Percentiles rank a stretch among this genome's conserved stretches.
phyloP scores from a whole-genome alignment of 768 basidiomycete species.

The Pulveroboletus sp. region DNA sequence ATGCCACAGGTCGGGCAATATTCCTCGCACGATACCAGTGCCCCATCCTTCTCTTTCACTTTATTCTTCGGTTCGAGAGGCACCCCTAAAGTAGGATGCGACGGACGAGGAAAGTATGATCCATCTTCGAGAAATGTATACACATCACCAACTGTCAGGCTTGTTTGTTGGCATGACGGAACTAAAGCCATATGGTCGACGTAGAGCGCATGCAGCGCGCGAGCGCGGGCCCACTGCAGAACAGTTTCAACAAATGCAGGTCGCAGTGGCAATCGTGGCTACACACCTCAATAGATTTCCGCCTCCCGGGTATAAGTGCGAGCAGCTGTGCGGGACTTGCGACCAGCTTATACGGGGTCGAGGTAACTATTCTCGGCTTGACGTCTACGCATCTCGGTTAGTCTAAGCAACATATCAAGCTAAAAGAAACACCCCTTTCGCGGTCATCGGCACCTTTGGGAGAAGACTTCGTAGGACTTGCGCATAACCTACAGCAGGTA shows the following conservation, averaged over 20 bases:
- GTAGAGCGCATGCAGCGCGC: constrained; percentile 37
- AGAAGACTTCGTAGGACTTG: constrained; percentile 33
- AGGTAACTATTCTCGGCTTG: constrained; percentile 27
- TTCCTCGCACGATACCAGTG: constrained; percentile 19
- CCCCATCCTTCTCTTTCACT: constrained; percentile 19
- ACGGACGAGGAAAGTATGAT: constrained; percentile 30
- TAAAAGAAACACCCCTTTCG: no score
- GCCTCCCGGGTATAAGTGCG: constrained; percentile 37
- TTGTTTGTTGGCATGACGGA: constrained; percentile 17
- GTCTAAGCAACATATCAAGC: no score
- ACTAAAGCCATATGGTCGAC: constrained; percentile 21
- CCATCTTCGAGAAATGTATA: constrained; percentile 43
- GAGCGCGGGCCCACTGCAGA: constrained; percentile 35
- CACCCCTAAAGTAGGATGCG: constrained; percentile 6
- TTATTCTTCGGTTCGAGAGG: constrained; percentile 22
- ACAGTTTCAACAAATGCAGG: neutral
- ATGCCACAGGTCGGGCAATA: constrained; percentile 26
- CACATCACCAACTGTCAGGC: constrained; percentile 36
- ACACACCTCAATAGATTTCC: constrained; percentile 47
- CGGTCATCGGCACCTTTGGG: constrained; percentile 39
- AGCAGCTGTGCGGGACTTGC: constrained; percentile 32
- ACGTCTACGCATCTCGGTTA: constrained; percentile 26
- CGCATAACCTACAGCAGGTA: constrained; percentile 28
- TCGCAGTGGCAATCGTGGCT: neutral
- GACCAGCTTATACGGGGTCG: constrained; percentile 38